A percentile compares a stretch with the other conserved stretches of the same genome.
Evolutionary conservation across 352 stramenopile genomes (phyloP).

Genomic region (Phytophthora hibernalis): DNA sequence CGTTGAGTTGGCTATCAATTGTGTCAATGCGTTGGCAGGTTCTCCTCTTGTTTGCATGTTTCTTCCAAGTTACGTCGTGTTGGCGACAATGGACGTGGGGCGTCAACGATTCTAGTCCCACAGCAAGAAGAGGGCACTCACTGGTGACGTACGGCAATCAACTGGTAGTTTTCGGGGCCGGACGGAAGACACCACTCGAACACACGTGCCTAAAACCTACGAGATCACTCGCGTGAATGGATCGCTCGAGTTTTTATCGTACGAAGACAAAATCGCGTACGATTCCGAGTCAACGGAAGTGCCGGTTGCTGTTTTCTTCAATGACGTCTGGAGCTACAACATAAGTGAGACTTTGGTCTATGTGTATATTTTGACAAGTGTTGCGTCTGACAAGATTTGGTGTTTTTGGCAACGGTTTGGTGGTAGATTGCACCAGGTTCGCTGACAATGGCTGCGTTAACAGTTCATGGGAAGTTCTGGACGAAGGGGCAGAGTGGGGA

Average conservation of each 20-base stretch:
- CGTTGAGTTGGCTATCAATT: constrained; percentile 22
- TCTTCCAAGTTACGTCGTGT: constrained; percentile 24
- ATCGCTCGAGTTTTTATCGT: constrained; percentile 87
- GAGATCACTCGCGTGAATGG: constrained; percentile 85
- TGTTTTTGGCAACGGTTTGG: background rate
- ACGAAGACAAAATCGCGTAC: constrained; percentile 86
- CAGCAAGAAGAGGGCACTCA: constrained; percentile 85
- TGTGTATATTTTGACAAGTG: constrained; percentile 1
- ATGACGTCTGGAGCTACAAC: constrained; percentile 97
- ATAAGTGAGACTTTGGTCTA: constrained; percentile 58
- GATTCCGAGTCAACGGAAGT: constrained; percentile 54
- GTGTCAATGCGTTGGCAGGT: constrained; percentile 18
- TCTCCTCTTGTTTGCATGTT: constrained; percentile 15
- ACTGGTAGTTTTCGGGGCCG: constrained; percentile 94
- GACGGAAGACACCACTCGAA: constrained; percentile 87
- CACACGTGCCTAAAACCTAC: constrained; percentile 93
- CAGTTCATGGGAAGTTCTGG: constrained; percentile 86
- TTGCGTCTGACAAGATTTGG: constrained; percentile 4
- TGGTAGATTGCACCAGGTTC: constrained; percentile 84
- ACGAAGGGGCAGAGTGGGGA: constrained; percentile 89
- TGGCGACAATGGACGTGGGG: constrained; percentile 91
- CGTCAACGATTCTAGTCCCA: constrained; percentile 58
- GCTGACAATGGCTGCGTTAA: constrained; percentile 85
- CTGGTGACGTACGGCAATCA: constrained; percentile 85
- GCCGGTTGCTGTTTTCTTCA: constrained; percentile 92